A percentile compares a stretch with the other conserved stretches of the same genome.
Conservation (phyloP, 805 yeast genomes). For the Candida maesae region DNA sequence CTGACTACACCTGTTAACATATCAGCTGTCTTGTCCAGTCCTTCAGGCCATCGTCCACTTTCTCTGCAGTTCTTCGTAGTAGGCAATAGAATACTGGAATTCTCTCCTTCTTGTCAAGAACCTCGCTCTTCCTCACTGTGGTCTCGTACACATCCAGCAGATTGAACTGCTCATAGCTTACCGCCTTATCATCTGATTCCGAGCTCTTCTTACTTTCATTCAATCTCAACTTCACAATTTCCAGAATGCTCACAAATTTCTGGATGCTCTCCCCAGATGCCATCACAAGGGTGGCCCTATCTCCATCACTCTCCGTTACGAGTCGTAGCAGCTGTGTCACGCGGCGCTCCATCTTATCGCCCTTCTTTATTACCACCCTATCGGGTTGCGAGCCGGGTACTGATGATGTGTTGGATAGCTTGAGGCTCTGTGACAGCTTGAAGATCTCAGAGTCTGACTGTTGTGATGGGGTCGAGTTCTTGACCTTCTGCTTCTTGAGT, state of each 20-base stretch:
- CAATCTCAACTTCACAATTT: slow-evolving; percentile 20
- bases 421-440: slow-evolving; percentile 3
- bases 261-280: slow-evolving; percentile 25
- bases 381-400: background rate
- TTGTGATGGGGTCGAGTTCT: background rate
- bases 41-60: slow-evolving; percentile 7
- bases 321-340: slow-evolving; percentile 11
- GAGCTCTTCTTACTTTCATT: slow-evolving; percentile 1
- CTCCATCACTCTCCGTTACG: background rate
- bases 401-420: background rate
- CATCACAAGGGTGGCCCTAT: slow-evolving; percentile 15
- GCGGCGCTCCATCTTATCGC: slow-evolving; percentile 22
- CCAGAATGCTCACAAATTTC: slow-evolving; percentile 22
- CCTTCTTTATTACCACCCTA: slow-evolving; percentile 19
- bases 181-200: too few relatives aligned
- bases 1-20: too few relatives aligned
- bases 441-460: slow-evolving; percentile 1
- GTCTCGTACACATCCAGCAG: slow-evolving; percentile 23
- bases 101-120: slow-evolving; percentile 19
- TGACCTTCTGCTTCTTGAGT: slow-evolving; percentile 13
- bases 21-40: slow-evolving; percentile 21
- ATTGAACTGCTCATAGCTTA: slow-evolving; percentile 20
- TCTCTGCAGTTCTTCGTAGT: slow-evolving; percentile 7
- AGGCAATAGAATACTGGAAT: slow-evolving; percentile 22
- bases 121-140: slow-evolving; percentile 13